A percentile compares a stretch with the other conserved stretches of the same genome.
These are phyloP conservation scores for Golubevia pallescens DNA, from an alignment of 1,284 basidiomycete genomes.

Conservation along the genomic window DNA sequence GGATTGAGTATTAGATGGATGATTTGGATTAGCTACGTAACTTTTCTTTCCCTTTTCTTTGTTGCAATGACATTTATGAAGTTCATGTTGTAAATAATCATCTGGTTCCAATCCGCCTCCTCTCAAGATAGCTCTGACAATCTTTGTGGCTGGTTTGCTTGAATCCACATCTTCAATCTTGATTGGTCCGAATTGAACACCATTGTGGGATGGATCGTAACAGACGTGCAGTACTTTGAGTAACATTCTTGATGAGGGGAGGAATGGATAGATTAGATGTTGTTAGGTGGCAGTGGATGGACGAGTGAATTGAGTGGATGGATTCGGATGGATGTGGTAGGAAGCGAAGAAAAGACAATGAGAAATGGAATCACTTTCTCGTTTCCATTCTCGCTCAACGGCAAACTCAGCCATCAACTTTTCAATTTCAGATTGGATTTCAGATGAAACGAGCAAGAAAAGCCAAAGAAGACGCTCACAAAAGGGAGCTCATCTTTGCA, in stretches of 20 bases:
- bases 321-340: too few species aligned
- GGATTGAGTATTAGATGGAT: neutral
- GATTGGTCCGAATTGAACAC: neutral
- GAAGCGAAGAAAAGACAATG: too few species aligned
- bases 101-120: neutral
- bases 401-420: too few species aligned
- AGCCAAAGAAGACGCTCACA: too few species aligned
- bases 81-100: neutral
- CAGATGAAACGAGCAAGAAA: too few species aligned
- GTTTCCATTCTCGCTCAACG: too few species aligned
- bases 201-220: neutral
- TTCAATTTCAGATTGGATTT: too few species aligned
- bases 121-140: neutral
- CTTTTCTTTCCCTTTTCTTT: neutral
- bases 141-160: neutral
- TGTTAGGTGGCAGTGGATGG: too few species aligned
- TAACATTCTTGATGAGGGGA: neutral
- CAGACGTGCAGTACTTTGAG: neutral
- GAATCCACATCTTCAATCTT: neutral
- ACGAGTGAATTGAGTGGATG: too few species aligned
- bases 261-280: too few species aligned
- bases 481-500: too few species aligned
- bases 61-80: neutral
- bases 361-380: too few species aligned
- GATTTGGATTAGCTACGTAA: neutral